A percentile compares a stretch with the other conserved stretches of the same genome.
phyloP scores from a whole-genome alignment of 1,139 yeast genomes.

The Hanseniaspora uvarum region DNA sequence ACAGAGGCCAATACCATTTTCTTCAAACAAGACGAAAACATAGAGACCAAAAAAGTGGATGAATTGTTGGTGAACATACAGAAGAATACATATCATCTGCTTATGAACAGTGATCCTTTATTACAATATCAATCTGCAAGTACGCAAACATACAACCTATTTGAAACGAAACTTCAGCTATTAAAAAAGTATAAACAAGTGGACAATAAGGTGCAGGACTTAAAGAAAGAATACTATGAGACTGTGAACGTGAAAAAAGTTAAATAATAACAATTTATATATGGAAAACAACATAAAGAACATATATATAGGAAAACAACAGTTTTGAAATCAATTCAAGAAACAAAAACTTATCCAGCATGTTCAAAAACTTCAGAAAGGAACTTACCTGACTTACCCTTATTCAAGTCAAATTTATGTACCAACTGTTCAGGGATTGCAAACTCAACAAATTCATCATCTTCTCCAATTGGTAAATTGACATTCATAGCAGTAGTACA shows the following conservation, averaged over 20 bases:
- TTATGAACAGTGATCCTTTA: conserved; percentile 59
- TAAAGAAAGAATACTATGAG: conserved; percentile 4
- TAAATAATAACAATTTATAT: background rate
- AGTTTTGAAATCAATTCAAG: background rate
- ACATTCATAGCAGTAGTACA: conserved; percentile 76
- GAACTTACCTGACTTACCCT: conserved; percentile 36
- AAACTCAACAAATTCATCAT: conserved; percentile 58
- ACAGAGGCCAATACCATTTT: background rate
- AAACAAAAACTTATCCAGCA: conserved; percentile 35
- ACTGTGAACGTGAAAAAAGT: conserved; percentile 7
- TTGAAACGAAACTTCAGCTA: conserved; percentile 24
- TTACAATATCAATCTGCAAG: conserved; percentile 61
- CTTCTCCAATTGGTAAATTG: conserved; percentile 59
- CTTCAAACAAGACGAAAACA: background rate
- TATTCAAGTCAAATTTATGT: conserved; percentile 38
- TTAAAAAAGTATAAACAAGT: conserved; percentile 21
- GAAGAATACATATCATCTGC: conserved; percentile 62
- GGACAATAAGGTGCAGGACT: background rate
- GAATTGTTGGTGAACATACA: conserved; percentile 40
- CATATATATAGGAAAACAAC: background rate
- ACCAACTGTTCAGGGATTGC: conserved; percentile 84
- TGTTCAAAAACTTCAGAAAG: conserved; percentile 49
- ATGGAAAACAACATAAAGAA: too few relatives aligned
- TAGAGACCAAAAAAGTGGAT: conserved; percentile 21
- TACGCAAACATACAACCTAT: conserved; percentile 31